Evolutionary conservation across 192 early-diverging fungal species (phyloP), one percentile per base, ranked within the genome.

Genomic region (Podila epicladia): DNA sequence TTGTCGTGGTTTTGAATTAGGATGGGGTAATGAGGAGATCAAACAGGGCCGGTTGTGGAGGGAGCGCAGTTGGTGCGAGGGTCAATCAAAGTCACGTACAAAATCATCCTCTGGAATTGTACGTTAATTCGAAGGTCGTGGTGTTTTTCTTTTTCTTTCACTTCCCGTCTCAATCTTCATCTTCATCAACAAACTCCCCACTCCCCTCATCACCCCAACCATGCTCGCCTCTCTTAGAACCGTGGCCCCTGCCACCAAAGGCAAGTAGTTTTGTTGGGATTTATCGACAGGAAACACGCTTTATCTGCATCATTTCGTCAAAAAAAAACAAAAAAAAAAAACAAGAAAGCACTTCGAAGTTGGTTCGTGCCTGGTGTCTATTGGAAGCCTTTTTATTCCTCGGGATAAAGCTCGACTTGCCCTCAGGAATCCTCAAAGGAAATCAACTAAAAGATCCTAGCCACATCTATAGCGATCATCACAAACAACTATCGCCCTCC

Each of bases 211-310:
- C 76, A 48, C 70, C 45, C 45, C 41, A 22, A 70, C 37, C 50
- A 72, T 79, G 70, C 65, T 68, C 62, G 70, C 70, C 50, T 72
- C 76, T 26, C 66, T 73, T 41, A 68, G 70, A 68, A 73, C 41
- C 67, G 62, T 63, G 75, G 70, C 75, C 65, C 41, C 69, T 28
- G 75, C 75, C 77, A 64, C 62, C 41, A 73, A 80, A 80, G 71
- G 71, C 77, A 80, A 80, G 71, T 72, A 31, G 19, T n/a, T 9
- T 9, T 45, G 41, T 45, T 37, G 26, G 24, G 32, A 19, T 9
- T n/a, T 7, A 45, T 37, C 24, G 4, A 37, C 35, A 11, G 8
- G 26, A 31, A 33, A 61, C 28, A 9, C 59, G 17, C 20, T 28
- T 4, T n/a, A 20, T 50, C 12, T 26, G 5, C 28, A 45, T 45